Evolutionary conservation across 2,329 filamentous ascomycete species (phyloP), one percentile per base, ranked within the genome.

Genomic region (Pyrenophora seminiperda): DNA sequence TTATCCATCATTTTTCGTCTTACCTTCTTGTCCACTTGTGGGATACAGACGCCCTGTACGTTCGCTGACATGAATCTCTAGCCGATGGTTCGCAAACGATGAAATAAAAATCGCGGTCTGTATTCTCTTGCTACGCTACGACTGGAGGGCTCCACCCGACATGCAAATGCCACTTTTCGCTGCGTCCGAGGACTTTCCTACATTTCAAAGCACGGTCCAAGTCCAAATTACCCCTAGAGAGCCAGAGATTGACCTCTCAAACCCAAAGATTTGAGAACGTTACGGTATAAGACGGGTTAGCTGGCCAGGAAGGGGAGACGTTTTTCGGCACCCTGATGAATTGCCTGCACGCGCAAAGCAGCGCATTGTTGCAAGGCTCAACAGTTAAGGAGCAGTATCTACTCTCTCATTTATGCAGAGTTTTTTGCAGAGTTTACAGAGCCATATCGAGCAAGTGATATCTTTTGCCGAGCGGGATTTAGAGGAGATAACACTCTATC

Each of bases 71-170:
- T 14, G 5, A n/a, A 24, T 10, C 11, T 24, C 11, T 27, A 39
- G 36, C 3, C 36, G 36, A 27, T 27, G 36, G 36, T 39, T 39
- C 17, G 37, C 37, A 27, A 39, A 39, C n/a, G 37, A 39, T 13
- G 37, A 39, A 29, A 27, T 39, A 14, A 39, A 39, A 27, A 39
- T 39, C 7, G 37, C 37, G 9, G 4, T 24, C 22, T 27, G 37
- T 27, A 39, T 39, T 9, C 37, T 39, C 19, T 27, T 39, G 19
- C n/a, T 39, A 5, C 20, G 22, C 22, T 39, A 39, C 14, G 37
- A 39, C 14, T 39, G 37, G 22, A 29, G 18, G n/a, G 37, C 37
- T 39, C 7, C 22, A 7, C n/a, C 20, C n/a, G 37, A 13, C n/a
- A 29, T 39, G 22, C 22, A 7, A 27, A 39, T 11, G 37, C 37